Conservation (phyloP, 345 rosid species). For the Isatis tinctoria region DNA sequence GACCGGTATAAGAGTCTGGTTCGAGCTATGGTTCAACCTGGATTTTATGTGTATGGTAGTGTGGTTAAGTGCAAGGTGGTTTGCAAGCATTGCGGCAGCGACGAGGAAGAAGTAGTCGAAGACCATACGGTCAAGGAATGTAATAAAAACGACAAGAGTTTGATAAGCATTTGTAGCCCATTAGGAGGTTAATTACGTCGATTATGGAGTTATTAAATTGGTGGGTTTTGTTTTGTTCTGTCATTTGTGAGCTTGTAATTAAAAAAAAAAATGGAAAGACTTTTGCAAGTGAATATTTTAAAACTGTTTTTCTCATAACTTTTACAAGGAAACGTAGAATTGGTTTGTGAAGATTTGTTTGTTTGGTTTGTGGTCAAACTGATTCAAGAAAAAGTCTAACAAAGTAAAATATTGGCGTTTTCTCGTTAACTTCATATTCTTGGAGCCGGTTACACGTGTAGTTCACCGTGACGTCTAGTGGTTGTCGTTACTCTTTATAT, state of each 20-base stretch:
- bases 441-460: neutral
- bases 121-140: constrained; percentile 28
- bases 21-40: constrained; percentile 82
- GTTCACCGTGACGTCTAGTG: neutral
- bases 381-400: neutral
- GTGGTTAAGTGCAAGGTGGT: constrained; percentile 89
- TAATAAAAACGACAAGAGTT: constrained; percentile 26
- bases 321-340: neutral
- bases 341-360: neutral
- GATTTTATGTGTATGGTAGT: constrained; percentile 77
- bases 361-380: neutral
- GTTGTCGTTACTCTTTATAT: constrained; percentile 3
- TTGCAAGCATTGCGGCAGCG: constrained; percentile 55
- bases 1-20: constrained; percentile 58
- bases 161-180: constrained; percentile 29
- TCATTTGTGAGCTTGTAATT: constrained; percentile 24
- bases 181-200: constrained; percentile 24
- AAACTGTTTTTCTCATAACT: neutral
- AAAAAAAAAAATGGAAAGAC: neutral
- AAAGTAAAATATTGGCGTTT: constrained; percentile 27
- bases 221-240: constrained; percentile 1
- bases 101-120: constrained; percentile 16
- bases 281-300: constrained; percentile 24
- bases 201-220: constrained; percentile 4
- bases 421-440: constrained; percentile 12